Evolutionary conservation across 768 basidiomycete genomes (phyloP), one percentile per base, ranked within the genome.

Genomic region (Exsudoporus frostii): DNA sequence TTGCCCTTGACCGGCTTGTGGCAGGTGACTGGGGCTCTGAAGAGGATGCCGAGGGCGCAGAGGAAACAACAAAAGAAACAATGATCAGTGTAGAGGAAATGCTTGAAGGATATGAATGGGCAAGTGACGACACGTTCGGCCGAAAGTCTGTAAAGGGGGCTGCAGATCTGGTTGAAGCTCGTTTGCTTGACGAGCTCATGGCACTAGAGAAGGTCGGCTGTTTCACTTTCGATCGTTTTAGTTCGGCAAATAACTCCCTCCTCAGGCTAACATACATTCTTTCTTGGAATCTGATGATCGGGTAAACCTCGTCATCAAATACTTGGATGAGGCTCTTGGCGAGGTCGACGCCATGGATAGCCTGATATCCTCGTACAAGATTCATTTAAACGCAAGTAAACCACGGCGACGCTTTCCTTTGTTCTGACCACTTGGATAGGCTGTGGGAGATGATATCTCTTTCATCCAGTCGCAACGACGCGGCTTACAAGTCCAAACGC

Each of bases 21-120:
- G 76, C 76, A 29, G 72, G 70, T 3, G 66, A 67, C 32, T 72
- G 74, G 52, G 75, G 66, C 24, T 65, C 71, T 10, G 79, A 79
- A 24, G 84, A 83, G 27, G 74, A 72, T 9, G 80, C 80, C 15
- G 72, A 73, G 17, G 82, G 77, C 13, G 86, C 85, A 51, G 87
- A 88, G 48, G 90, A 91, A 60, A 84, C 80, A 51, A 79, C 83
- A 11, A 86, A 91, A 57, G 90, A 86, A 9, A 92, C 91, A 4
- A 79, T 99, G 72, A 76, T 87, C 6, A 97, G 85, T 69, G 93
- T 99, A 2, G 97, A 99, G 66, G 97, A 99, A 68, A 95, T 99
- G 92, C 78, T 99, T 24, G 97, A 99, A 63, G 95, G 97, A 0
- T 97, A 97, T 63, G 97, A 98, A 69, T 98, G 94, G 94, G 86